Evolutionary conservation across 257 asterid species (phyloP).

Genomic region (Solanum sparsipilum): DNA sequence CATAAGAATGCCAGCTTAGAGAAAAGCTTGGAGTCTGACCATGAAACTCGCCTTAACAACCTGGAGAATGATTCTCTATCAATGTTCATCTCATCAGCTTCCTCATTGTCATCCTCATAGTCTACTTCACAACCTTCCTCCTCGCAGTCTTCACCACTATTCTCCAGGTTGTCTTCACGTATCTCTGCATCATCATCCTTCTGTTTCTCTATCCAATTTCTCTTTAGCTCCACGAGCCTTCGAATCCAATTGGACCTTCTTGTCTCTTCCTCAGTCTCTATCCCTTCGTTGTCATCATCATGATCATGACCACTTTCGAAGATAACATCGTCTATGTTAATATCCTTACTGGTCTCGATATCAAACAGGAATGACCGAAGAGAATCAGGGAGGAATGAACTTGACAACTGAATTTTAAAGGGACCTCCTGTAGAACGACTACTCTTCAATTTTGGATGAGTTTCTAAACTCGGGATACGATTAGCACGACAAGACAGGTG

Average conservation of each 20-base stretch:
- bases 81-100: slow-evolving; percentile 10
- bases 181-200: slow-evolving; percentile 10
- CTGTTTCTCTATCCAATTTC: slow-evolving; percentile 41
- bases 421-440: slow-evolving; percentile 31
- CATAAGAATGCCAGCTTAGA: slow-evolving; percentile 70
- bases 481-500: slow-evolving; percentile 19
- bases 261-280: slow-evolving; percentile 13
- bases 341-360: slow-evolving; percentile 20
- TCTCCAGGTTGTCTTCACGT: slow-evolving; percentile 11
- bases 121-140: slow-evolving; percentile 42
- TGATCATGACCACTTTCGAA: slow-evolving; percentile 6
- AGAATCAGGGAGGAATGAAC: slow-evolving; percentile 35
- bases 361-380: slow-evolving; percentile 35
- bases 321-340: slow-evolving; percentile 1
- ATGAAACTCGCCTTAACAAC: slow-evolving; percentile 38
- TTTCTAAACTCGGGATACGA: slow-evolving; percentile 22
- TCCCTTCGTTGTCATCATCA: slow-evolving; percentile 1
- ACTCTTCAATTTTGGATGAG: slow-evolving; percentile 29
- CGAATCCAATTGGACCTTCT: slow-evolving; percentile 59
- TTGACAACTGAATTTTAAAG: slow-evolving; percentile 39
- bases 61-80: slow-evolving; percentile 40
- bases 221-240: slow-evolving; percentile 47
- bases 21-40: slow-evolving; percentile 66
- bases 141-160: slow-evolving; percentile 15
- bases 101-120: slow-evolving; percentile 49